Evolutionary conservation across 208 protist species (phyloP), one percentile per base, ranked within the genome.

Genomic region (Leishmania lainsoni): DNA sequence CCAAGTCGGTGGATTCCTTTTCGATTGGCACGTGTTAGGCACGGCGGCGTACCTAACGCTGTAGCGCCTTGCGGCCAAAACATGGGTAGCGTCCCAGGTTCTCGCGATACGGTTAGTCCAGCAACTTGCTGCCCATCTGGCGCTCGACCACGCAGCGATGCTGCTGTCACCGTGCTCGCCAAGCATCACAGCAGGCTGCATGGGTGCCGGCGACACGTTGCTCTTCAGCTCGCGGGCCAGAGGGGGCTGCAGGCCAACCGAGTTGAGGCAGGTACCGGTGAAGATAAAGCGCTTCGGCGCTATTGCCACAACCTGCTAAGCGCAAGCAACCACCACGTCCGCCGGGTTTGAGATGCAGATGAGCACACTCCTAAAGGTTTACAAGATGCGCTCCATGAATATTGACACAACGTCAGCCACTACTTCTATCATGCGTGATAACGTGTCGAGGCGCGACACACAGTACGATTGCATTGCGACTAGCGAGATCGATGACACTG

Each of bases 1-100:
- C 89, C 52, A 89, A 90, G 74, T 90, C 86, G 52, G 86, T 92
- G n/a, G 86, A 90, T 59, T 83, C 86, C 73, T 90, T 89, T 54
- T 82, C 86, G 22, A 79, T 52, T 52, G 90, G 79, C 4, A 90
- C 85, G 86, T 89, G 76, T 84, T 84, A 88, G 75, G 81, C 89
- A 56, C 86, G 86, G 29, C 79, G 80, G 71, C 86, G 85, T 74
- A 89, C 86, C 70, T 89, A 85, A 3, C 83, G 81, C 78, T 89
- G 85, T 26, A 91, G 1, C 51, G 81, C 79, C 12, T 51, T 81
- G 58, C 86, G 82, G 75, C 86, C 88, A 65, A 91, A 91, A 49
- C 75, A 76, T 5, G 88, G 88, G 79, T 89, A 91, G 52, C 80
- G 83, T 61, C 70, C 83, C 4, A 86, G 86, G 75, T 85, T 61